These are phyloP conservation scores for Claviceps capensis DNA, from an alignment of 2,329 filamentous ascomycete species.

Conservation along the genomic window DNA sequence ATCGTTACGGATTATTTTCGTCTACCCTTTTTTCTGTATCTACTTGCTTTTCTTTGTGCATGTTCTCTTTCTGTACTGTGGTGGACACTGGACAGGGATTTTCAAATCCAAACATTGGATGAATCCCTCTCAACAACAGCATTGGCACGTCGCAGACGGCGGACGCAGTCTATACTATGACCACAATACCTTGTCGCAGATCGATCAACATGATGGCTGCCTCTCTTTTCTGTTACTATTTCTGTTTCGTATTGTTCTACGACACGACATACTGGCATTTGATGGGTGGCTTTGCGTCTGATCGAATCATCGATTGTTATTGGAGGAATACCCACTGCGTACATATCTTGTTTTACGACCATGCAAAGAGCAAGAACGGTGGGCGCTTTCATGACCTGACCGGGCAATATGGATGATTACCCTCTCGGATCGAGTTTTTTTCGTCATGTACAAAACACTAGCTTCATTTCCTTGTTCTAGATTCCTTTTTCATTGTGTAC, in stretches of 20 bases:
- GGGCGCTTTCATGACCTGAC: too few relatives aligned
- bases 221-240: not conserved
- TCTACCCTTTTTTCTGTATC: not conserved
- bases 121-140: not conserved
- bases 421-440: too few relatives aligned
- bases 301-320: not conserved
- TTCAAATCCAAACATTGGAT: not conserved
- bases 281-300: not conserved
- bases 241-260: not conserved
- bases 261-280: not conserved
- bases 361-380: too few relatives aligned
- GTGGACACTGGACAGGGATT: not conserved
- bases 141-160: not conserved
- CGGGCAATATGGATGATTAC: too few relatives aligned
- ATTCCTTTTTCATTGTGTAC: too few relatives aligned
- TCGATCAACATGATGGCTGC: not conserved
- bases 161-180: not conserved
- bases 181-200: not conserved
- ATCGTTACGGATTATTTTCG: not conserved
- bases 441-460: too few relatives aligned
- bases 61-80: not conserved
- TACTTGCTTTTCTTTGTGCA: not conserved
- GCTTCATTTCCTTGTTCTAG: too few relatives aligned
- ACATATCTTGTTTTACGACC: too few relatives aligned
- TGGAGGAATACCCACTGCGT: too few relatives aligned